phyloP scores from a whole-genome alignment of 2,329 filamentous ascomycete genomes.

The Colletotrichum destructivum region DNA sequence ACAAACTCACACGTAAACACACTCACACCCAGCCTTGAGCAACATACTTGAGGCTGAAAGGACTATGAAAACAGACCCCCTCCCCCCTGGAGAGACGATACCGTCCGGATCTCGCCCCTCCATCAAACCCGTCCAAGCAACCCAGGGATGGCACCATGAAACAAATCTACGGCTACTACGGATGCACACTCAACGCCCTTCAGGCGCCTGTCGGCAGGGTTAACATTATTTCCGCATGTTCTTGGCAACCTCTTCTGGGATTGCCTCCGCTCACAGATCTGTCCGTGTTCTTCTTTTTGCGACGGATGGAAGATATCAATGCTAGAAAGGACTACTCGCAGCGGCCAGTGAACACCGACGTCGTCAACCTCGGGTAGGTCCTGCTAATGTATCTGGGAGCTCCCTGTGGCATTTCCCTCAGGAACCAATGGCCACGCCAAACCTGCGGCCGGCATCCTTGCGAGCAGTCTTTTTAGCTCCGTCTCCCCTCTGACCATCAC shows the following conservation, averaged over 20 bases:
- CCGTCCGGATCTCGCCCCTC: slow-evolving; percentile 30
- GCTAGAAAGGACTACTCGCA: slow-evolving; percentile 29
- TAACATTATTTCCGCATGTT: slow-evolving; percentile 20
- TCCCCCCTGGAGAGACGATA: slow-evolving; percentile 14
- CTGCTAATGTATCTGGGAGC: neutral
- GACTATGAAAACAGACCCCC: slow-evolving; percentile 9
- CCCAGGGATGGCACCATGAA: slow-evolving; percentile 29
- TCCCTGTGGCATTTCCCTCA: slow-evolving; percentile 8
- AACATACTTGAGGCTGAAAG: slow-evolving; percentile 7
- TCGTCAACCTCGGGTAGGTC: slow-evolving; percentile 13
- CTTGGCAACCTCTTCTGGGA: slow-evolving; percentile 25
- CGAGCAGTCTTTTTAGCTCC: slow-evolving; percentile 19
- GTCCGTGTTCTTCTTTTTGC: slow-evolving; percentile 34
- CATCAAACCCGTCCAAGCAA: slow-evolving; percentile 29
- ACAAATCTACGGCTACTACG: slow-evolving; percentile 34
- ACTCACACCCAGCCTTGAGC: neutral
- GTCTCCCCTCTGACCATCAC: slow-evolving; percentile 13
- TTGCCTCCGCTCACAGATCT: slow-evolving; percentile 35
- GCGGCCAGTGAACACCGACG: slow-evolving; percentile 23
- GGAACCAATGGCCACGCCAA: slow-evolving; percentile 3
- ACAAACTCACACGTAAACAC: slow-evolving; percentile 25
- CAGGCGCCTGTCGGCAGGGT: slow-evolving; percentile 9
- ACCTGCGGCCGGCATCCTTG: slow-evolving; percentile 15
- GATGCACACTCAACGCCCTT: slow-evolving; percentile 5
- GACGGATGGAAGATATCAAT: slow-evolving; percentile 3